phyloP scores from a whole-genome alignment of 192 early-diverging fungal genomes.

The Rhizophagus sp. region DNA sequence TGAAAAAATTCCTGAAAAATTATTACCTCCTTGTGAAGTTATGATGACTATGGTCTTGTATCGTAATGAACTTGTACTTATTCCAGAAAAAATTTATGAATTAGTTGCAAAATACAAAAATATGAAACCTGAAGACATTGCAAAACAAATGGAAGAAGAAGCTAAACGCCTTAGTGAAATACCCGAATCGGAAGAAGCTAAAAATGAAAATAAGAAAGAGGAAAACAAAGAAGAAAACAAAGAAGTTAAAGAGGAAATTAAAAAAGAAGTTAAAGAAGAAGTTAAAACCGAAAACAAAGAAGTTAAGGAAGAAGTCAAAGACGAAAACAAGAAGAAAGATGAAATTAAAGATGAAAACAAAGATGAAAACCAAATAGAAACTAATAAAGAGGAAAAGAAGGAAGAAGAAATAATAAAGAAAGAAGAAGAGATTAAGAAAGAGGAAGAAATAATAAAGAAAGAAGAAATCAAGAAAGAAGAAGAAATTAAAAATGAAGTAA shows the following conservation, averaged over 20 bases:
- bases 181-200: background rate
- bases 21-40: background rate
- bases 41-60: slow-evolving; percentile 49
- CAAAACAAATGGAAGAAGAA: background rate
- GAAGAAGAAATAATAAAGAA: no score
- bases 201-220: background rate
- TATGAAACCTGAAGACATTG: background rate
- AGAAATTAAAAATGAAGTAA: no score
- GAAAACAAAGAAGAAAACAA: background rate
- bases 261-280: no score
- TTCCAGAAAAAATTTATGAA: slow-evolving; percentile 32
- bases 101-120: slow-evolving; percentile 10
- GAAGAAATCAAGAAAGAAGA: no score
- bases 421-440: no score
- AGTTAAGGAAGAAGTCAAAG: no score
- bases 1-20: background rate
- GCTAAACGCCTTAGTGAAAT: background rate
- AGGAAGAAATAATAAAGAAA: no score
- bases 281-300: background rate
- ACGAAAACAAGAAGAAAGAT: no score
- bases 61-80: slow-evolving; percentile 33
- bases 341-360: no score
- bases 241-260: background rate
- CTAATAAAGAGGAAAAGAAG: no score
- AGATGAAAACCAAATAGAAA: no score